These are phyloP conservation scores for Acanthamoeba sp. DNA, from an alignment of 208 protist species.

Conservation along the genomic window DNA sequence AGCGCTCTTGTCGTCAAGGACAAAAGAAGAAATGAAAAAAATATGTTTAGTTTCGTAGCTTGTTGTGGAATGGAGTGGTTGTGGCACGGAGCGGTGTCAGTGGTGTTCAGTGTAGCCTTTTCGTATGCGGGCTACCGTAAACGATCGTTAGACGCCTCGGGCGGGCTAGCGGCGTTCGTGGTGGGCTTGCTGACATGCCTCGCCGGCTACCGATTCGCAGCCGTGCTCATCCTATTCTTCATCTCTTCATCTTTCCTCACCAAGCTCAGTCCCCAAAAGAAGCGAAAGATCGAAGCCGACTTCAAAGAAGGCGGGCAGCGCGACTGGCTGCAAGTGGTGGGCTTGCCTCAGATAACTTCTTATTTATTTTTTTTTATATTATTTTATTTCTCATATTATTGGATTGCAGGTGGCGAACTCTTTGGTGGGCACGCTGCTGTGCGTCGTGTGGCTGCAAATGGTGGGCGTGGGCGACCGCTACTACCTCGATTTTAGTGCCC, in stretches of 20 bases:
- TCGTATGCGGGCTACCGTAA: constrained; percentile 45
- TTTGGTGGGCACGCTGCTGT: constrained; percentile 52
- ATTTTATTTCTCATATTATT: background rate
- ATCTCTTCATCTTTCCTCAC: constrained; percentile 79
- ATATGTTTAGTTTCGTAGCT: too few relatives aligned
- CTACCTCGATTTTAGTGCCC: constrained; percentile 69
- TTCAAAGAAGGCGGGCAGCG: constrained; percentile 81
- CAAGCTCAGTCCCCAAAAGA: constrained; percentile 79
- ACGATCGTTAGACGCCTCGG: constrained; percentile 14
- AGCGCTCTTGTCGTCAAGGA: too few relatives aligned
- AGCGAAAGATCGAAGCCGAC: constrained; percentile 80
- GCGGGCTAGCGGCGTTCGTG: constrained; percentile 36
- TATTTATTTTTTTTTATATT: background rate
- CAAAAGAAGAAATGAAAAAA: too few relatives aligned
- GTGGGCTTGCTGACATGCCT: constrained; percentile 74
- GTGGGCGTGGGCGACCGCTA: constrained; percentile 41
- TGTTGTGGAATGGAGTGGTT: constrained; percentile 26
- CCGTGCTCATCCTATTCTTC: constrained; percentile 79
- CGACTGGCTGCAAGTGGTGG: constrained; percentile 81
- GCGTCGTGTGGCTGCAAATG: constrained; percentile 24
- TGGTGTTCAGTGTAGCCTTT: constrained; percentile 9
- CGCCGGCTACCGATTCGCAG: constrained; percentile 49
- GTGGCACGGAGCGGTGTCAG: background rate
- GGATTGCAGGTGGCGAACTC: constrained; percentile 78
- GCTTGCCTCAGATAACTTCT: background rate